A percentile compares a stretch with the other conserved stretches of the same genome.
These are phyloP conservation scores for Ophiocordyceps robertsii DNA, from an alignment of 2,329 filamentous ascomycete species.

Conservation along the genomic window DNA sequence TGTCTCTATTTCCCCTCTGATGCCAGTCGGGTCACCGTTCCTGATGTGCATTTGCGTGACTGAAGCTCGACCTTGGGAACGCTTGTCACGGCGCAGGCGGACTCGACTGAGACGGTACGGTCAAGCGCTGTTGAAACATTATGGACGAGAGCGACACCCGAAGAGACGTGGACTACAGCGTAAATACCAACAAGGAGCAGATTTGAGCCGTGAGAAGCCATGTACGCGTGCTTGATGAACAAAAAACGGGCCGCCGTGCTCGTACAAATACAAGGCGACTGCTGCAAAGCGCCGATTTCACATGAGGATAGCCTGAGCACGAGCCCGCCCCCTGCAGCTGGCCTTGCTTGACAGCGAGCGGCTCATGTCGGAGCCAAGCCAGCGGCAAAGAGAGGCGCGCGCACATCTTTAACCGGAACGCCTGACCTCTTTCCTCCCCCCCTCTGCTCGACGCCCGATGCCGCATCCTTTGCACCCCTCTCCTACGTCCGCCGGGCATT, in stretches of 20 bases:
- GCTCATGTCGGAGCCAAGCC: neutral
- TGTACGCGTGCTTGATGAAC: neutral
- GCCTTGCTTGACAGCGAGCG: neutral
- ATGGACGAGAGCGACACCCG: too few relatives aligned
- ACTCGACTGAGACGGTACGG: too few relatives aligned
- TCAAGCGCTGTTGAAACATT: too few relatives aligned
- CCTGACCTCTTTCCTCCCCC: neutral
- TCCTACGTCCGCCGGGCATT: constrained; percentile 49
- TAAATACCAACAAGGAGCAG: too few relatives aligned
- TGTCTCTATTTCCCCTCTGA: constrained; percentile 11
- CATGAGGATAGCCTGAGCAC: neutral
- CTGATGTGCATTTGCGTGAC: neutral
- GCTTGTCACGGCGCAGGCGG: too few relatives aligned
- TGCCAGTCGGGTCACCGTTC: constrained; percentile 3
- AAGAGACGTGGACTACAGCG: too few relatives aligned
- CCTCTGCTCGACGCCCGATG: neutral
- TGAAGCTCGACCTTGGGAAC: too few relatives aligned
- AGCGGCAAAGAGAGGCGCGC: neutral
- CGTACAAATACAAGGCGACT: neutral
- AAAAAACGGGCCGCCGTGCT: neutral
- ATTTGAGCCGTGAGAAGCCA: neutral
- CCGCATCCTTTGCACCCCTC: neutral
- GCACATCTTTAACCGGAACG: neutral
- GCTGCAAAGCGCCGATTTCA: neutral
- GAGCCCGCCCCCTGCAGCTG: neutral